These are phyloP conservation scores for Oehlia diaphana DNA, from an alignment of 192 early-diverging fungal genomes.

Conservation along the genomic window DNA sequence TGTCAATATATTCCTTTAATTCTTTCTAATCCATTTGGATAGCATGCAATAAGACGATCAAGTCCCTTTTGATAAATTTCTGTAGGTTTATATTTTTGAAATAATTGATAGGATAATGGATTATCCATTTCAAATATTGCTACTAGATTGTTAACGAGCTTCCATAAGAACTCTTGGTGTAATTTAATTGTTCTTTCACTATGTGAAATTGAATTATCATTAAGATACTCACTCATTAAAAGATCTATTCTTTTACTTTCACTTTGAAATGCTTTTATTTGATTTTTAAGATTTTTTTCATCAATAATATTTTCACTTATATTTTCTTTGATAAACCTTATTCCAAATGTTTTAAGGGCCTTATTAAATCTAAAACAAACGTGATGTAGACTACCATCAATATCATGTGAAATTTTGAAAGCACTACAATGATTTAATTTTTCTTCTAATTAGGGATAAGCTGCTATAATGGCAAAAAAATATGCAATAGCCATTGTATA, in stretches of 20 bases:
- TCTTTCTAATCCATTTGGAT: not conserved
- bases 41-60: not conserved
- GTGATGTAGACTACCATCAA: not conserved
- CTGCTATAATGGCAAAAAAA: too few species aligned
- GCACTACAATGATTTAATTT: too few species aligned
- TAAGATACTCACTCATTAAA: too few species aligned
- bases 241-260: not conserved
- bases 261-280: slow-evolving; percentile 1
- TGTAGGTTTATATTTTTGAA: not conserved
- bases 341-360: too few species aligned
- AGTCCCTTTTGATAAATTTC: not conserved
- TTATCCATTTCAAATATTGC: not conserved
- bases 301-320: not conserved
- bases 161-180: not conserved
- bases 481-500: too few species aligned
- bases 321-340: too few species aligned
- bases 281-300: slow-evolving; percentile 7
- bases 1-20: not conserved
- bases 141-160: not conserved
- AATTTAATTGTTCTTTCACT: not conserved
- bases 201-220: not conserved
- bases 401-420: not conserved
- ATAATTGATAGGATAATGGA: not conserved
- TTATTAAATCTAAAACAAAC: too few species aligned
- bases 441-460: too few species aligned